A percentile compares a stretch with the other conserved stretches of the same genome.
Evolutionary conservation across 208 protist species (phyloP).

Genomic region (Strigomonas culicis): DNA sequence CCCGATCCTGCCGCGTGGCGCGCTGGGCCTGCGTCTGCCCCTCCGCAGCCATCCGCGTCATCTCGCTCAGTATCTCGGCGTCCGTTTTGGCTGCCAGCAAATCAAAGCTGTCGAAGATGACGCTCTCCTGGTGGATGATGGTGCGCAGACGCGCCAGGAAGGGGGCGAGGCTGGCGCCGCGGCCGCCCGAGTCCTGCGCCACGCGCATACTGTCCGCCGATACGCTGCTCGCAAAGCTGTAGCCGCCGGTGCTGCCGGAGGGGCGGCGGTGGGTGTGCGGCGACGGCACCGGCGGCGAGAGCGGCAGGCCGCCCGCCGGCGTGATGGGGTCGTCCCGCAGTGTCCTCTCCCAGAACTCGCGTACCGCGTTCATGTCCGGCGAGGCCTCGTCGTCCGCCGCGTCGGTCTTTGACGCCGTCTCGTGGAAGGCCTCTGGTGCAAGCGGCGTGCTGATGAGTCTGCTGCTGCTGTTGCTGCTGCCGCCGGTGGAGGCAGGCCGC

Average conservation of each 20-base stretch:
- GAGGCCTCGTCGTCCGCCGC: neutral
- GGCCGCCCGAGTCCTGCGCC: neutral
- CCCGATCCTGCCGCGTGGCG: neutral
- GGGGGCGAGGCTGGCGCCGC: neutral
- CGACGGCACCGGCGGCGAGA: constrained; percentile 9
- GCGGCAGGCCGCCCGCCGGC: neutral
- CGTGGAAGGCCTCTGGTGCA: neutral
- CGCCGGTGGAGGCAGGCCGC: too few species aligned
- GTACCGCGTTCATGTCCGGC: neutral
- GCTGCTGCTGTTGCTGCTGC: neutral
- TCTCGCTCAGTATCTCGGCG: neutral
- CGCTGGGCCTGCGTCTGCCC: neutral
- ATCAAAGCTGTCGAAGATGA: neutral
- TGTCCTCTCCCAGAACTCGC: neutral
- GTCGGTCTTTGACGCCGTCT: neutral
- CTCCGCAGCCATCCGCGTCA: neutral
- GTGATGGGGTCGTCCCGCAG: constrained; percentile 1
- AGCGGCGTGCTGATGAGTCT: too few species aligned
- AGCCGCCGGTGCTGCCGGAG: constrained; percentile 2
- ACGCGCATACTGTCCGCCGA: constrained; percentile 9
- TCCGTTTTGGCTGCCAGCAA: neutral
- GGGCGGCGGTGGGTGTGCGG: neutral
- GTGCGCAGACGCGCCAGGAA: neutral
- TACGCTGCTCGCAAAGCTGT: constrained; percentile 8
- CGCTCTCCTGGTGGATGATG: neutral